Percentiles rank a stretch among this genome's conserved stretches.
phyloP scores from a whole-genome alignment of 2,329 filamentous ascomycete genomes.

The Ceratocystis eucalypticola region DNA sequence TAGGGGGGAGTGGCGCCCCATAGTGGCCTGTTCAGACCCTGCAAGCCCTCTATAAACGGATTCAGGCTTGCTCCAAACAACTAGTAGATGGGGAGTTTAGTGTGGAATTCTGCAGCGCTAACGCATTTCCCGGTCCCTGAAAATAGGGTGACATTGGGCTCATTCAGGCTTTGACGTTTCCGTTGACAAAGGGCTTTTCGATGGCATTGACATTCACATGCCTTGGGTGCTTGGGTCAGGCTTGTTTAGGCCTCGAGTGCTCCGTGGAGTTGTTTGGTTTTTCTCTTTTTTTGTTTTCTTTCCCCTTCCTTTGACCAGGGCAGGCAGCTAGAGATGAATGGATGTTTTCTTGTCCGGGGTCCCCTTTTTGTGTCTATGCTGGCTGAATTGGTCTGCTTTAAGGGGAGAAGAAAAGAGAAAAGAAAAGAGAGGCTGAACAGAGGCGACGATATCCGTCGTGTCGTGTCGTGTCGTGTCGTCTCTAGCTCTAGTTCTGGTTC shows the following conservation, averaged over 20 bases:
- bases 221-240: too few relatives aligned
- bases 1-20: not conserved
- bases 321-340: too few relatives aligned
- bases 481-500: too few relatives aligned
- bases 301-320: too few relatives aligned
- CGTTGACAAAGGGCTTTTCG: not conserved
- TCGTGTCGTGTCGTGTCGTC: too few relatives aligned
- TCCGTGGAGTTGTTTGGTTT: too few relatives aligned
- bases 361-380: too few relatives aligned
- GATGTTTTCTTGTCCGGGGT: too few relatives aligned
- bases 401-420: too few relatives aligned
- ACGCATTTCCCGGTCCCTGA: not conserved
- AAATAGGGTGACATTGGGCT: constrained; percentile 7
- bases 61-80: not conserved
- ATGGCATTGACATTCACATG: not conserved
- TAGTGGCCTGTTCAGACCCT: constrained; percentile 2
- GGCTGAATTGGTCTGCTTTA: too few relatives aligned
- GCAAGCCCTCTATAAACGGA: constrained; percentile 5
- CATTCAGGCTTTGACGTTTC: constrained; percentile 5
- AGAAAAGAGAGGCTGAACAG: not conserved
- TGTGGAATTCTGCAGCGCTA: not conserved
- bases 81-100: not conserved
- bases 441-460: not conserved
- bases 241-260: too few relatives aligned
- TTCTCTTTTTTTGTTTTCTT: too few relatives aligned